Base-by-base conservation (phyloP, 352 stramenopile genomes). In the Pythium chondricola region DNA sequence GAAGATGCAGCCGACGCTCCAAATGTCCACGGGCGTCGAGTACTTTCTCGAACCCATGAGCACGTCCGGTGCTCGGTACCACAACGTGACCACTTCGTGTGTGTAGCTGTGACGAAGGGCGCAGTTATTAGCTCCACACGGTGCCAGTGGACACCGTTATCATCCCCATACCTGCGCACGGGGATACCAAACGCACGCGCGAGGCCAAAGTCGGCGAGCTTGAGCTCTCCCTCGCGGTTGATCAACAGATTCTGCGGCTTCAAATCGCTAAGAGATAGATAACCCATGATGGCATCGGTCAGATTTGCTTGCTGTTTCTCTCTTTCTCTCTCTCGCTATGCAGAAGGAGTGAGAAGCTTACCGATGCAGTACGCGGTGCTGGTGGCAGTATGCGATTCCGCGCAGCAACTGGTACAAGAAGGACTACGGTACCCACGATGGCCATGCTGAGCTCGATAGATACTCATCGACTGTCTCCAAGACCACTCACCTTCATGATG, bases 191-290 rank as follows among this genome's bases (percentile, higher is more conserved):
- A 99, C 14, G 97, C 96, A 40, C 97, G 74, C 21, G 97, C 97
- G n/a, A 99, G 75, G 17, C 97, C 97, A 85, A 99, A 99, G 65
- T 99, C 97, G 14, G 95, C 97, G n/a, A 99, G 82, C 69, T 99
- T 99, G 16, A 99, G 80, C 44, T 98, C 90, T 31, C 95, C 95
- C 56, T 98, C 91, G 9, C 90, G 84, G 69, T 99, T 98, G 69
- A 98, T 98, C 17, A 99, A 77, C 55, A 99, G 61, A 58, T 99
- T 99, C 56, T 98, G 95, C 26, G 95, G 95, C 68, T 99, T 99
- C 26, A 99, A 76, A 69, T 99, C 97, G 17, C 97, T 99, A 83
- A 40, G 87, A 9, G 48, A 3, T 24, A 16, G 52, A 43, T 2
- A 30, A n/a, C n/a, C n/a, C n/a, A n/a, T n/a, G n/a, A n/a, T n/a